Percentiles rank a stretch among this genome's conserved stretches.
These are phyloP conservation scores for Phytophthora meadii DNA, from an alignment of 352 stramenopile genomes.

Conservation along the genomic window DNA sequence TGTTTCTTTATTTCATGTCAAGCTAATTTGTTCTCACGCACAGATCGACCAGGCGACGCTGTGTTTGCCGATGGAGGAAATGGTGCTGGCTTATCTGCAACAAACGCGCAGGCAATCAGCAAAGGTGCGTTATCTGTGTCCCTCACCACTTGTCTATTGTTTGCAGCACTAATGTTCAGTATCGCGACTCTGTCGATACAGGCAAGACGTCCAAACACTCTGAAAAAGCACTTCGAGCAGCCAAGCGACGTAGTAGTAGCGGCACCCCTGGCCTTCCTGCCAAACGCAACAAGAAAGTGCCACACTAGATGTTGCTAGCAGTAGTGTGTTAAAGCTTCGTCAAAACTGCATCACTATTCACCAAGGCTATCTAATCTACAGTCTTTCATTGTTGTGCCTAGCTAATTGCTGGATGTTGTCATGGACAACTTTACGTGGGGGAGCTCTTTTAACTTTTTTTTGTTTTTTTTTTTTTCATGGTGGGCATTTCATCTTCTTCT, in stretches of 20 bases:
- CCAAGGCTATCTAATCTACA: slow-evolving; percentile 33
- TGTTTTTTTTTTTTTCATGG: slow-evolving; percentile 33
- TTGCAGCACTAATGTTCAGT: neutral
- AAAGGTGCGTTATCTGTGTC: slow-evolving; percentile 38
- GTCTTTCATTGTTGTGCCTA: slow-evolving; percentile 13
- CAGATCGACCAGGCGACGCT: slow-evolving; percentile 47
- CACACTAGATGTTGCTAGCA: slow-evolving; percentile 11
- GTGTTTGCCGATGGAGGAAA: slow-evolving; percentile 8
- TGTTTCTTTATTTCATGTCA: neutral
- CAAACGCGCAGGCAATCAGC: slow-evolving; percentile 33
- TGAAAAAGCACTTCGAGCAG: slow-evolving; percentile 56
- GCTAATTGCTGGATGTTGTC: slow-evolving; percentile 12
- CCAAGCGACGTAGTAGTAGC: slow-evolving; percentile 51
- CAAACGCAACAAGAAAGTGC: slow-evolving; percentile 73
- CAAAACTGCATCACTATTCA: slow-evolving; percentile 1
- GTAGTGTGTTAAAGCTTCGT: neutral
- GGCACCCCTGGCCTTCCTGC: slow-evolving; percentile 39
- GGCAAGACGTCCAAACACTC: slow-evolving; percentile 64
- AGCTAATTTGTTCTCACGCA: slow-evolving; percentile 16
- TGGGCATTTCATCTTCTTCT: slow-evolving; percentile 34
- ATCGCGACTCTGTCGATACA: slow-evolving; percentile 14
- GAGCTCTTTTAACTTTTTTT: slow-evolving; percentile 36
- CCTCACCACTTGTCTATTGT: slow-evolving; percentile 2
- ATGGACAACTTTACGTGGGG: slow-evolving; percentile 29
- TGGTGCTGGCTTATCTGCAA: slow-evolving; percentile 18